Evolutionary conservation across 805 yeast genomes (phyloP).

Genomic region (Candida insectorum): DNA sequence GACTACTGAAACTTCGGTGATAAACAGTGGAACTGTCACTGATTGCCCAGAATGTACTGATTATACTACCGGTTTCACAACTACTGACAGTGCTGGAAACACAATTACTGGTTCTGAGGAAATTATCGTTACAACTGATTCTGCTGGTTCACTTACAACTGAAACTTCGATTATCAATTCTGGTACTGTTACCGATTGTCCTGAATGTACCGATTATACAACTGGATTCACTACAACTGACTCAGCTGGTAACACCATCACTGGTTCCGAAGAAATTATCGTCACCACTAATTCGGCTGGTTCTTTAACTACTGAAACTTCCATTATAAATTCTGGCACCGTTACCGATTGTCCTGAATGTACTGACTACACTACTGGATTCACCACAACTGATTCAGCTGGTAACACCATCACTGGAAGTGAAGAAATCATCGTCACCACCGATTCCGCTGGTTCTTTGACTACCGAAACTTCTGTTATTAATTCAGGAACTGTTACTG

Average conservation of each 20-base stretch:
- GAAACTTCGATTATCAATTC: slow-evolving; percentile 1
- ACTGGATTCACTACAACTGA: slow-evolving; percentile 12
- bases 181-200: slow-evolving; percentile 5
- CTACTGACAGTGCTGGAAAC: slow-evolving; percentile 13
- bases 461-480: slow-evolving; percentile 2
- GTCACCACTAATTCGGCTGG: slow-evolving; percentile 16
- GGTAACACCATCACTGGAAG: slow-evolving; percentile 13
- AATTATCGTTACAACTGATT: slow-evolving; percentile 10
- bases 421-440: slow-evolving; percentile 14
- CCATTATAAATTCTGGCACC: background rate
- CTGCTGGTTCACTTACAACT: slow-evolving; percentile 3
- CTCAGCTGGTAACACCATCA: slow-evolving; percentile 10
- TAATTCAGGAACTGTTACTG: slow-evolving; percentile 2
- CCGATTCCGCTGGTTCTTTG: slow-evolving; percentile 13
- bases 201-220: slow-evolving; percentile 15
- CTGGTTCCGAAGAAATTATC: slow-evolving; percentile 14
- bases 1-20: slow-evolving; percentile 1
- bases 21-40: background rate
- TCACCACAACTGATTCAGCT: slow-evolving; percentile 11
- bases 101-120: slow-evolving; percentile 11
- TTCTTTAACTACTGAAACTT: slow-evolving; percentile 3
- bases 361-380: slow-evolving; percentile 14
- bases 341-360: slow-evolving; percentile 11
- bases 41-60: slow-evolving; percentile 5
- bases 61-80: slow-evolving; percentile 9